A percentile compares a stretch with the other conserved stretches of the same genome.
phyloP scores from a whole-genome alignment of 345 rosid species.

The Pistacia atlantica region DNA sequence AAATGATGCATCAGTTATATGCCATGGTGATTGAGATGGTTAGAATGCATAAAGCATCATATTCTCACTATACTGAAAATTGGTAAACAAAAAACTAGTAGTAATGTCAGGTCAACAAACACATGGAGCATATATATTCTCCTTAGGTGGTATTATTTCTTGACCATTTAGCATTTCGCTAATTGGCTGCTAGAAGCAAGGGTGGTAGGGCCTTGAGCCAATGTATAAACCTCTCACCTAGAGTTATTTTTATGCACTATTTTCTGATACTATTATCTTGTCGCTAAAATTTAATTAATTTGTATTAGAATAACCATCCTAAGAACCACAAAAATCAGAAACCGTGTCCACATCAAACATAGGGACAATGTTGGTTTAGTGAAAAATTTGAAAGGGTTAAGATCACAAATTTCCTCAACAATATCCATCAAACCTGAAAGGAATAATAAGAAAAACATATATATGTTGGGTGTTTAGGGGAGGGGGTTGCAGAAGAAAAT shows the following conservation, averaged over 20 bases:
- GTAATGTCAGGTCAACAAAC: background rate
- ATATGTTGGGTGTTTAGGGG: background rate
- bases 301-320: too few species aligned
- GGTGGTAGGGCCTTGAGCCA: background rate
- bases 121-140: background rate
- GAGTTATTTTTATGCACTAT: background rate
- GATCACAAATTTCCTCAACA: too few species aligned
- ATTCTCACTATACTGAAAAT: background rate
- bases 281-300: background rate
- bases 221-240: background rate
- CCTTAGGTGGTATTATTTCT: background rate
- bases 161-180: background rate
- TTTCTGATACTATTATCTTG: background rate
- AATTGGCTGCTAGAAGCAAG: background rate
- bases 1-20: background rate
- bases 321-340: too few species aligned
- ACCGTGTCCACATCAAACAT: background rate
- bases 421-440: background rate
- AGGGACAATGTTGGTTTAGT: background rate
- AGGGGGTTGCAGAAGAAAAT: too few species aligned
- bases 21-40: background rate
- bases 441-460: background rate
- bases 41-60: background rate
- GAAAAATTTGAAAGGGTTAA: too few species aligned
- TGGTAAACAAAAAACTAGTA: background rate